These are phyloP conservation scores for Elymus sibiricus DNA, from an alignment of 176 grass and related monocot species.

Conservation along the genomic window DNA sequence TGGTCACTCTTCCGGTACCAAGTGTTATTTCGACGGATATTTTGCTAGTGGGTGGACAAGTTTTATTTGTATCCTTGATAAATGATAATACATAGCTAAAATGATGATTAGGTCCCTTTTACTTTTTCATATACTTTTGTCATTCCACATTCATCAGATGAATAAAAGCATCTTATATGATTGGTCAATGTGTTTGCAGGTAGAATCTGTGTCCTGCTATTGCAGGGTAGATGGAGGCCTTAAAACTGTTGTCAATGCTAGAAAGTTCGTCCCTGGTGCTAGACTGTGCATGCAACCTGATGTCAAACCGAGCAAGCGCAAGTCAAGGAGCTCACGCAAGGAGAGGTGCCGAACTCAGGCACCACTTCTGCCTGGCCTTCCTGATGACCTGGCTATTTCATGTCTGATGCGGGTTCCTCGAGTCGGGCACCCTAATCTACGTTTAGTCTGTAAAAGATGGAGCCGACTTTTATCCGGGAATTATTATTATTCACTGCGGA, in stretches of 20 bases:
- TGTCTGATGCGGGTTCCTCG: slow-evolving; percentile 81
- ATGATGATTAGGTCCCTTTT: neutral
- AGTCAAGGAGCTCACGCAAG: slow-evolving; percentile 55
- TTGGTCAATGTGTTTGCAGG: slow-evolving; percentile 42
- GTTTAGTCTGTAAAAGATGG: slow-evolving; percentile 80
- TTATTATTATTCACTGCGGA: slow-evolving; percentile 81
- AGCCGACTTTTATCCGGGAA: slow-evolving; percentile 75
- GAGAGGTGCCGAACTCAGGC: slow-evolving; percentile 55
- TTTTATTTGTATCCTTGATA: neutral
- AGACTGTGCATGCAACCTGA: slow-evolving; percentile 68
- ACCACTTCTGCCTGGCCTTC: slow-evolving; percentile 82
- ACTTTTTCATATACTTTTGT: slow-evolving; percentile 4
- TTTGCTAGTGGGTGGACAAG: slow-evolving; percentile 9
- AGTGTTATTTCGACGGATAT: neutral
- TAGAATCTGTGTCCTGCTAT: slow-evolving; percentile 60
- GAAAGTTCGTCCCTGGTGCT: slow-evolving; percentile 61
- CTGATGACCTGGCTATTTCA: slow-evolving; percentile 87
- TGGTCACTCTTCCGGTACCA: neutral
- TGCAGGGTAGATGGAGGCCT: slow-evolving; percentile 67
- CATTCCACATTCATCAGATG: slow-evolving; percentile 3
- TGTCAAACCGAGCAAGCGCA: slow-evolving; percentile 64
- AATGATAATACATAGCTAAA: slow-evolving; percentile 15
- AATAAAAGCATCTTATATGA: slow-evolving; percentile 10
- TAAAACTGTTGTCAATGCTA: slow-evolving; percentile 66
- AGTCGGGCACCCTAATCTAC: slow-evolving; percentile 55